Percentiles rank a stretch among this genome's conserved stretches.
Evolutionary conservation across 495 filamentous ascomycete species (phyloP).

Genomic region (Talaromyces stipitatus): DNA sequence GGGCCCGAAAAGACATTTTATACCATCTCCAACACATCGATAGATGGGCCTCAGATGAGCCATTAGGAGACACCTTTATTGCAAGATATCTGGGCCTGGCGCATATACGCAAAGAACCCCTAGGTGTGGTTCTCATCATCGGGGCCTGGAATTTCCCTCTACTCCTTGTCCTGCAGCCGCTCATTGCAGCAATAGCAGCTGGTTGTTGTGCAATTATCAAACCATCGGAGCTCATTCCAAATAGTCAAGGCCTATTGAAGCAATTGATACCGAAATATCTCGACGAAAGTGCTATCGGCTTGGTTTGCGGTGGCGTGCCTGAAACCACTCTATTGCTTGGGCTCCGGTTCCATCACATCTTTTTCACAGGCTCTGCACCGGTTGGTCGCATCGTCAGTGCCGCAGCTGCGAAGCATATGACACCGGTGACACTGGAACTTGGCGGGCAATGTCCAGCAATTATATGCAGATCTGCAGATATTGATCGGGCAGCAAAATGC

Average conservation of each 20-base stretch:
- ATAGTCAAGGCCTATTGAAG: constrained; percentile 63
- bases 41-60: constrained; percentile 68
- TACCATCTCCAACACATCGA: constrained; percentile 62
- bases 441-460: constrained; percentile 83
- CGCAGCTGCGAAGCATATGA: constrained; percentile 84
- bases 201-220: constrained; percentile 80
- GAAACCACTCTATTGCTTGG: constrained; percentile 70
- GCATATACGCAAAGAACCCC: constrained; percentile 69
- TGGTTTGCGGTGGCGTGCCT: constrained; percentile 66
- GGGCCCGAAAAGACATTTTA: constrained; percentile 62
- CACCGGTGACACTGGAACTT: constrained; percentile 74
- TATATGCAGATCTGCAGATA: constrained; percentile 66
- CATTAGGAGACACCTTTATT: constrained; percentile 49
- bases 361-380: constrained; percentile 71
- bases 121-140: constrained; percentile 75
- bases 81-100: constrained; percentile 55
- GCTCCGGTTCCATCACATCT: constrained; percentile 87
- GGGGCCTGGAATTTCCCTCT: constrained; percentile 86
- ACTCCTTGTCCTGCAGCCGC: constrained; percentile 60
- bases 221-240: constrained; percentile 66
- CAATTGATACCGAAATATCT: constrained; percentile 61
- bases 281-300: constrained; percentile 56
- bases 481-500: constrained; percentile 64
- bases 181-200: constrained; percentile 79
- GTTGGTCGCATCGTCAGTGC: constrained; percentile 75